These are phyloP conservation scores for Epichloe hybrida DNA, from an alignment of 2,329 filamentous ascomycete species.

Conservation along the genomic window DNA sequence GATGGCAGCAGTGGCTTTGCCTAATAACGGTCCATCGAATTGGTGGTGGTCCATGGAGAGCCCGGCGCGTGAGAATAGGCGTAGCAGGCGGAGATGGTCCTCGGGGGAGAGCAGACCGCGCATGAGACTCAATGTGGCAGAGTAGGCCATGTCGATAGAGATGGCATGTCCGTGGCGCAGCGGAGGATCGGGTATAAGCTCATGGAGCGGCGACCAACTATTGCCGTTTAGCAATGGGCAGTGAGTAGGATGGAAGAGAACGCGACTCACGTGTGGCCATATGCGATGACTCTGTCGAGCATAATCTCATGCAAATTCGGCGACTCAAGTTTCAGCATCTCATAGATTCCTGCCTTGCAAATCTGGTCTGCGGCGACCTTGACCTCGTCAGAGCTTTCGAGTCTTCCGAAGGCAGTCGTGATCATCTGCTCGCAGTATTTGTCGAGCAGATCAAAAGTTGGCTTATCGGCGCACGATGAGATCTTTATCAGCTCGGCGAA, in stretches of 20 bases:
- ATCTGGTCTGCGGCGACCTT: slow-evolving; percentile 44
- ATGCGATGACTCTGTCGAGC: slow-evolving; percentile 59
- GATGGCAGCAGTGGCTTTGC: slow-evolving; percentile 53
- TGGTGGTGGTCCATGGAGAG: slow-evolving; percentile 58
- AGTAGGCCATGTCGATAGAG: slow-evolving; percentile 65
- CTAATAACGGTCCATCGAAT: slow-evolving; percentile 52
- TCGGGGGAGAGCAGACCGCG: slow-evolving; percentile 45
- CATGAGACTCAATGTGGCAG: slow-evolving; percentile 50
- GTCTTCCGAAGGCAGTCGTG: slow-evolving; percentile 48
- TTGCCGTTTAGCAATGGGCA: background rate
- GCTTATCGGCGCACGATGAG: slow-evolving; percentile 52
- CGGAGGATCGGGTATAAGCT: slow-evolving; percentile 54
- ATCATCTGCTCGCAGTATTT: slow-evolving; percentile 57
- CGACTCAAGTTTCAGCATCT: slow-evolving; percentile 62
- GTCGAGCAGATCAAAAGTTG: slow-evolving; percentile 55
- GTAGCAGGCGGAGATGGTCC: slow-evolving; percentile 50
- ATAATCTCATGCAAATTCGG: slow-evolving; percentile 63
- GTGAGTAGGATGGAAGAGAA: background rate
- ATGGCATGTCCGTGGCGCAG: slow-evolving; percentile 63
- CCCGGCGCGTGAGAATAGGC: slow-evolving; percentile 55
- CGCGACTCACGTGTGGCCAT: slow-evolving; percentile 49
- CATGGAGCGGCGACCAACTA: slow-evolving; percentile 58
- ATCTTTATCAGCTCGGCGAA: slow-evolving; percentile 69
- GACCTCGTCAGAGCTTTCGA: slow-evolving; percentile 30
- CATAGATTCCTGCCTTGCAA: slow-evolving; percentile 54